Percentiles rank a stretch among this genome's conserved stretches.
Conservation (phyloP, 192 early-diverging fungal species). For the Coemansia sp. region DNA sequence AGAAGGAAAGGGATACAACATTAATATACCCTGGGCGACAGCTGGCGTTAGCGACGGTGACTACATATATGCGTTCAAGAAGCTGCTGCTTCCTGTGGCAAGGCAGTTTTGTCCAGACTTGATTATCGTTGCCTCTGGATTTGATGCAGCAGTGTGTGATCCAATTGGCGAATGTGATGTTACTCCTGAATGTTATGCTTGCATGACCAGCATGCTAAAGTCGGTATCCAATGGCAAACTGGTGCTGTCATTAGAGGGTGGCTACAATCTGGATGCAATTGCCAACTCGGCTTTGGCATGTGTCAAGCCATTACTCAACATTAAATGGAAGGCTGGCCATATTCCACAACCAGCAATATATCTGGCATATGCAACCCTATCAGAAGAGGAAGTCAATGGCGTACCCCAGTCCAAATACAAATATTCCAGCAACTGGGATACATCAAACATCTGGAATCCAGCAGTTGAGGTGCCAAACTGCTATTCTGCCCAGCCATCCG, state of each 20-base stretch:
- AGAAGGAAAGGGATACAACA: slow-evolving; percentile 67
- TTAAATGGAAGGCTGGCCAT: slow-evolving; percentile 45
- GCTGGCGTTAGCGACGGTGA: slow-evolving; percentile 79
- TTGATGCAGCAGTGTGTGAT: slow-evolving; percentile 86
- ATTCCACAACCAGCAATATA: slow-evolving; percentile 27
- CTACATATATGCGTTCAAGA: slow-evolving; percentile 82
- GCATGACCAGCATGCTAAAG: slow-evolving; percentile 84
- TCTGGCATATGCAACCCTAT: slow-evolving; percentile 36
- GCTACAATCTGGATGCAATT: slow-evolving; percentile 79
- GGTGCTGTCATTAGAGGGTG: slow-evolving; percentile 84
- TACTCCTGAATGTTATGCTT: slow-evolving; percentile 76
- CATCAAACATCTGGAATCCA: slow-evolving; percentile 24
- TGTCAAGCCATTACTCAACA: slow-evolving; percentile 67
- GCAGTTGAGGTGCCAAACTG: slow-evolving; percentile 24
- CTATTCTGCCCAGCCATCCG: slow-evolving; percentile 17
- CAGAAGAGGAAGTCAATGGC: slow-evolving; percentile 40
- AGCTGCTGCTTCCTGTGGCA: slow-evolving; percentile 79
- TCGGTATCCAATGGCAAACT: slow-evolving; percentile 67
- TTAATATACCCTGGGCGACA: slow-evolving; percentile 86
- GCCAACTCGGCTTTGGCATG: slow-evolving; percentile 76
- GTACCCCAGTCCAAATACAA: background rate
- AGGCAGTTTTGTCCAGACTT: slow-evolving; percentile 81
- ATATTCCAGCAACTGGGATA: slow-evolving; percentile 20
- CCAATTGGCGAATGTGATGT: slow-evolving; percentile 81
- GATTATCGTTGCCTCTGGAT: slow-evolving; percentile 84